Evolutionary conservation across 2,329 filamentous ascomycete genomes (phyloP).

Genomic region (Diaporthe sp.): DNA sequence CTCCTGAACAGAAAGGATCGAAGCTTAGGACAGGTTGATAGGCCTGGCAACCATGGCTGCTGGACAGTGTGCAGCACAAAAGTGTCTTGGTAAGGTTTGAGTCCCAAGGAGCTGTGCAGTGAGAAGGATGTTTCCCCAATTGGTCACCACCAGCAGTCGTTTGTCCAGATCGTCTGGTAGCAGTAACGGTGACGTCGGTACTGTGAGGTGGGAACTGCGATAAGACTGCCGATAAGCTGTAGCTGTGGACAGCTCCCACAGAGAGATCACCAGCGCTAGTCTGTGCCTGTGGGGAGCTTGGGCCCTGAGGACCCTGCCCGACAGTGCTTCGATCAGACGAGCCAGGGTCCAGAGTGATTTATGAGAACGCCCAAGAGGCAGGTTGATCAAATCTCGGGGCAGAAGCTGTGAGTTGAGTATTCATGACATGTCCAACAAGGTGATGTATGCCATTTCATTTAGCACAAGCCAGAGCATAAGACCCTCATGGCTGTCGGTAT

Average conservation of each 20-base stretch:
- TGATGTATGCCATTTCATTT: neutral
- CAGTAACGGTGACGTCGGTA: slow-evolving; percentile 16
- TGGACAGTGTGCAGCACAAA: neutral
- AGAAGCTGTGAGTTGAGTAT: neutral
- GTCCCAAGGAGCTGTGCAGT: neutral
- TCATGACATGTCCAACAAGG: neutral
- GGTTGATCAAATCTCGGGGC: neutral
- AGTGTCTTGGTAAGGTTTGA: neutral
- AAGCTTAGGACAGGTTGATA: neutral
- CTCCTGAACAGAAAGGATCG: neutral
- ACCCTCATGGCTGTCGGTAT: neutral
- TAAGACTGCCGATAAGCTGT: slow-evolving; percentile 18
- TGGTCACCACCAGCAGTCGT: neutral
- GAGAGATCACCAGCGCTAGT: slow-evolving; percentile 1
- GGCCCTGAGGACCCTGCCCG: neutral
- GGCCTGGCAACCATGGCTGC: neutral
- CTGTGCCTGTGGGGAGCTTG: slow-evolving; percentile 5
- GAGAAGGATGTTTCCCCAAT: neutral
- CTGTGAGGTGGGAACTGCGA: neutral
- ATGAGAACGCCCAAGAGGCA: neutral
- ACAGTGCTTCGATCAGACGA: neutral
- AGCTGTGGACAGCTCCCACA: neutral
- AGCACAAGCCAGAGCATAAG: neutral
- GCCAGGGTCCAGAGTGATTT: neutral
- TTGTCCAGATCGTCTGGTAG: neutral